Evolutionary conservation across 352 stramenopile genomes (phyloP).

Genomic region (Globisporangium emineosum): DNA sequence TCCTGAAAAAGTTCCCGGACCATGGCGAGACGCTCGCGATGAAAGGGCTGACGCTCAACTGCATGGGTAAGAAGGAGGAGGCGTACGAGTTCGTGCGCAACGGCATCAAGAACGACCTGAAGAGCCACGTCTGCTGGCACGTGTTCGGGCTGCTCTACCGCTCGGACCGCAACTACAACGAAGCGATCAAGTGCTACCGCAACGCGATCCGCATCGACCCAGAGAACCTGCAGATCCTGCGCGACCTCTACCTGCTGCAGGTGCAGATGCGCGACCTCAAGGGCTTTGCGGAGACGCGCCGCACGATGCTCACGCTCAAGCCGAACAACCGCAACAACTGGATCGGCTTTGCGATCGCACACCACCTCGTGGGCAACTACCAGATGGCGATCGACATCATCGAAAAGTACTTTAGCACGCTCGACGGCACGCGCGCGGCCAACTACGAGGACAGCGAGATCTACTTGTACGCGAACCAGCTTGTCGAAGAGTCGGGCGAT

Average conservation of each 20-base stretch:
- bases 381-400: conserved; percentile 95
- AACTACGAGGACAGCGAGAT: conserved; percentile 97
- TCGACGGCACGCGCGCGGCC: conserved; percentile 49
- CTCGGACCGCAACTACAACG: conserved; percentile 95
- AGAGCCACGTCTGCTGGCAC: conserved; percentile 98
- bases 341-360: conserved; percentile 95
- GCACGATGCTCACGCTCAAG: conserved; percentile 92
- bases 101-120: conserved; percentile 91
- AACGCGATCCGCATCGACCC: conserved; percentile 95
- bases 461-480: conserved; percentile 94
- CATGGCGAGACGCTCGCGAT: conserved; percentile 98
- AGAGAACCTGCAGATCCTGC: conserved; percentile 97
- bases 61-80: conserved; percentile 93
- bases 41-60: conserved; percentile 97
- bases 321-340: conserved; percentile 95
- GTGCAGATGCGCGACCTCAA: conserved; percentile 89
- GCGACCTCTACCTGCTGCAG: conserved; percentile 95
- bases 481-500: conserved; percentile 90
- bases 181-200: conserved; percentile 99
- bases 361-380: conserved; percentile 92
- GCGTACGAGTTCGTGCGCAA: conserved; percentile 96
- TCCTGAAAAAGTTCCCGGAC: conserved; percentile 97
- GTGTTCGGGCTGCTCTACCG: conserved; percentile 97
- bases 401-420: conserved; percentile 93
- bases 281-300: conserved; percentile 93